Evolutionary conservation across 1,284 basidiomycete genomes (phyloP).

Genomic region (Neotropicomus parvogracilis): DNA sequence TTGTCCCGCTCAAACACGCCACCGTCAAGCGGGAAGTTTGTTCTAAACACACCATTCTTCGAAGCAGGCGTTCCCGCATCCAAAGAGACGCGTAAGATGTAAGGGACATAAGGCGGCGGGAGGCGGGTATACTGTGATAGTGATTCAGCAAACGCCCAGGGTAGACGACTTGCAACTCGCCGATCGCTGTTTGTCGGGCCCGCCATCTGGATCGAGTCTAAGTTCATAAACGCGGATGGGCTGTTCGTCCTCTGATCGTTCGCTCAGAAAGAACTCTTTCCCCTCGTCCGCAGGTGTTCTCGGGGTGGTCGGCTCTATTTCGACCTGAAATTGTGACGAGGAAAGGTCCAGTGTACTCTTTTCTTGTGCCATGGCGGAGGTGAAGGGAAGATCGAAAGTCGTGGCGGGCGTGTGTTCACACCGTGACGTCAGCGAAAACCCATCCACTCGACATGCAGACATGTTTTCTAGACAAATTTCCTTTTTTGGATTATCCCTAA

Average conservation of each 20-base stretch:
- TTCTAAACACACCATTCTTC: slow-evolving; percentile 86
- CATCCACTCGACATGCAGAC: background rate
- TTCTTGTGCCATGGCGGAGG: slow-evolving; percentile 10
- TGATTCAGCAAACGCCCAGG: slow-evolving; percentile 11
- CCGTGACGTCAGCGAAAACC: slow-evolving; percentile 23
- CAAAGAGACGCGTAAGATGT: slow-evolving; percentile 84
- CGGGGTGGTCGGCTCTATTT: slow-evolving; percentile 44
- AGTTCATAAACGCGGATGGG: slow-evolving; percentile 84
- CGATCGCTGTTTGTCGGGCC: slow-evolving; percentile 77
- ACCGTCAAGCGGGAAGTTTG: slow-evolving; percentile 92
- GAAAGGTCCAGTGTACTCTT: slow-evolving; percentile 12
- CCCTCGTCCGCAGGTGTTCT: slow-evolving; percentile 91
- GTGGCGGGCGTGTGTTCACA: slow-evolving; percentile 12
- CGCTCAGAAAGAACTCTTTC: slow-evolving; percentile 79
- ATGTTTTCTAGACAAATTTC: background rate
- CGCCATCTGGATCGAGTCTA: slow-evolving; percentile 82
- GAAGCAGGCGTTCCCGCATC: slow-evolving; percentile 87
- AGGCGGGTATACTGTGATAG: slow-evolving; percentile 82
- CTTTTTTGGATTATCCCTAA: background rate
- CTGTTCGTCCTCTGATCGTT: slow-evolving; percentile 49
- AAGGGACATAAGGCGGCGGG: slow-evolving; percentile 85
- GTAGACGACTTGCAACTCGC: slow-evolving; percentile 45
- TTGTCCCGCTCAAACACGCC: slow-evolving; percentile 76
- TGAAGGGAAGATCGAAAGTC: background rate
- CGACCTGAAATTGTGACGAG: slow-evolving; percentile 13